These are phyloP conservation scores for Neovahlkampfia damariscottae DNA, from an alignment of 78 protist species.

Conservation along the genomic window DNA sequence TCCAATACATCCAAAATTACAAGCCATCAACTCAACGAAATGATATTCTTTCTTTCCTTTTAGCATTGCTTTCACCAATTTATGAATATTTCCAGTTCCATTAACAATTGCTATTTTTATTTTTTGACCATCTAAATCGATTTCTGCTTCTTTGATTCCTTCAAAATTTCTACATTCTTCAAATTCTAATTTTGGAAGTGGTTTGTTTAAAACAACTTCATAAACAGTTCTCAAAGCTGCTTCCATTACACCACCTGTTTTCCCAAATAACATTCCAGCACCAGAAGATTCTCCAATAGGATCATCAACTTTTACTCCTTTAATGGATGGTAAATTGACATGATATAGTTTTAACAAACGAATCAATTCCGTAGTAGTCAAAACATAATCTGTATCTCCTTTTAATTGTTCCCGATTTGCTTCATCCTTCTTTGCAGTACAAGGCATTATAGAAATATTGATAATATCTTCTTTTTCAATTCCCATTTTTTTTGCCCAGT, in stretches of 20 bases:
- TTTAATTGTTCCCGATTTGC: neutral
- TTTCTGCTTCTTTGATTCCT: slow-evolving; percentile 27
- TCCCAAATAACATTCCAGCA: slow-evolving; percentile 27
- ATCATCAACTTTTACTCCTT: neutral
- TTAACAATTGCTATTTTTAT: slow-evolving; percentile 16
- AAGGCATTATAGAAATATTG: too few relatives aligned
- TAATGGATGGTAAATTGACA: neutral
- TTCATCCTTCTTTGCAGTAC: slow-evolving; percentile 46
- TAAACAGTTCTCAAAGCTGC: slow-evolving; percentile 33
- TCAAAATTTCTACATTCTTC: slow-evolving; percentile 3
- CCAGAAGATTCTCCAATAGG: slow-evolving; percentile 19
- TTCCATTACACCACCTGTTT: slow-evolving; percentile 53
- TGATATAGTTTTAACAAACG: neutral
- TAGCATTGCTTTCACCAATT: too few relatives aligned
- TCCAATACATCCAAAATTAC: slow-evolving; percentile 41
- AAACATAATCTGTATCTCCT: slow-evolving; percentile 13
- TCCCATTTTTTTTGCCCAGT: too few relatives aligned
- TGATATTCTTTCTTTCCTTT: neutral
- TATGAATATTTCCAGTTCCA: neutral
- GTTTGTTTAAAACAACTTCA: neutral
- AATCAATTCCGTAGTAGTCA: slow-evolving; percentile 33
- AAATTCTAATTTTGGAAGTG: neutral
- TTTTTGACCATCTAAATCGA: neutral
- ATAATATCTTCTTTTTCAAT: too few relatives aligned
- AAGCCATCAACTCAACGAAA: slow-evolving; percentile 47